A percentile compares a stretch with the other conserved stretches of the same genome.
These are phyloP conservation scores for Solanum acaule DNA, from an alignment of 257 asterid species.

Conservation along the genomic window DNA sequence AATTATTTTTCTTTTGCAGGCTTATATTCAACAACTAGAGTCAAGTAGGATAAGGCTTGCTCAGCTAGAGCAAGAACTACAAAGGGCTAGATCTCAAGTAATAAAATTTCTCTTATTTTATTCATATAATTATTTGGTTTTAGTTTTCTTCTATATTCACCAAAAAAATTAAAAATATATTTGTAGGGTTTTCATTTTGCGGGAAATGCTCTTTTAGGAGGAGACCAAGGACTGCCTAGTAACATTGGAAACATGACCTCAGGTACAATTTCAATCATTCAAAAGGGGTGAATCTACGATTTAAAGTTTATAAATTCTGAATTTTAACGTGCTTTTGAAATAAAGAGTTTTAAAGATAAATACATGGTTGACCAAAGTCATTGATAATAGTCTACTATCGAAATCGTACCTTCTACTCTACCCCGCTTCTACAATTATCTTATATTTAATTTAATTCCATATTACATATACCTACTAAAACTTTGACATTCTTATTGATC, in stretches of 20 bases:
- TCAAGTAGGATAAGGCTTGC: conserved; percentile 69
- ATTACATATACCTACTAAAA: not conserved
- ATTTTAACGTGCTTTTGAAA: not conserved
- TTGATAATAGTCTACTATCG: not conserved
- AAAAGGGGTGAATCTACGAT: accelerated
- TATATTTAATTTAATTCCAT: not conserved
- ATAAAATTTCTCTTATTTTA: not conserved
- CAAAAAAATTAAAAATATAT: not conserved
- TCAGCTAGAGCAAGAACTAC: conserved; percentile 71
- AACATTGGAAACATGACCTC: conserved; percentile 42
- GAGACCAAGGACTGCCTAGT: conserved; percentile 51
- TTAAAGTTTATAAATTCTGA: not conserved
- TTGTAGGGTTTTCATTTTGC: conserved; percentile 54
- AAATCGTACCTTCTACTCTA: not conserved
- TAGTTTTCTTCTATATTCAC: not conserved
- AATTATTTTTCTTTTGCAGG: conserved; percentile 32
- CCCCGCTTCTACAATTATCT: not conserved
- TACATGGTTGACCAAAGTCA: accelerated
- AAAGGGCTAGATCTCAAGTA: conserved; percentile 72
- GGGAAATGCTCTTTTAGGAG: conserved; percentile 42
- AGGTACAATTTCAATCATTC: conserved; percentile 21
- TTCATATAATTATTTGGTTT: not conserved
- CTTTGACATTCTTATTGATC: not conserved
- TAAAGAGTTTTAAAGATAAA: accelerated
- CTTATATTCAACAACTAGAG: conserved; percentile 91